These are phyloP conservation scores for Cladophialophora carrionii DNA, from an alignment of 2,329 filamentous ascomycete genomes.

Conservation along the genomic window DNA sequence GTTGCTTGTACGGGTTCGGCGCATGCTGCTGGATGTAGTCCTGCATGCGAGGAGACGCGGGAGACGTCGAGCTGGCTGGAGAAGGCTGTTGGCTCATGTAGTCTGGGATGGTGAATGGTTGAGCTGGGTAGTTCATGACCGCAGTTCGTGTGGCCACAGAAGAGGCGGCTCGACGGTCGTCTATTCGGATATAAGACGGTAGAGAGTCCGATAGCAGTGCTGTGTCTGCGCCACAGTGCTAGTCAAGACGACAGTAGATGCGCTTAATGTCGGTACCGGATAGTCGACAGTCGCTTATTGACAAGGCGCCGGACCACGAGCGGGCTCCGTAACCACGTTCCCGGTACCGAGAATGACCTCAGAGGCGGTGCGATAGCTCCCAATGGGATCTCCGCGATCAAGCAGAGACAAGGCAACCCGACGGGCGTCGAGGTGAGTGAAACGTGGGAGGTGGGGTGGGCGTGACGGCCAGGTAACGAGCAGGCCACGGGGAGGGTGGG, in stretches of 20 bases:
- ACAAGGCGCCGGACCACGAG: conserved; percentile 7
- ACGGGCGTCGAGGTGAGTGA: conserved; percentile 20
- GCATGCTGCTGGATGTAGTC: conserved; percentile 42
- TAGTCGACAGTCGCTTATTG: conserved; percentile 1
- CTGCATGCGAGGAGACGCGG: conserved; percentile 54
- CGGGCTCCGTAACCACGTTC: conserved; percentile 2
- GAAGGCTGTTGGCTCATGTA: conserved; percentile 45
- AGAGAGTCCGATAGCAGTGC: background rate
- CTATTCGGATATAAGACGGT: background rate
- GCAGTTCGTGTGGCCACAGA: conserved; percentile 21
- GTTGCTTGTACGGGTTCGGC: conserved; percentile 55
- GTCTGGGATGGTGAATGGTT: conserved; percentile 36
- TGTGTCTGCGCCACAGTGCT: conserved; percentile 11
- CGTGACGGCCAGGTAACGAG: conserved; percentile 1
- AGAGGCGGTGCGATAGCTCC: conserved; percentile 13
- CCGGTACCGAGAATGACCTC: conserved; percentile 25
- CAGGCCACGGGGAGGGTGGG: conserved; percentile 6
- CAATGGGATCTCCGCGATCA: conserved; percentile 13
- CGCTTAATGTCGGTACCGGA: conserved; percentile 17
- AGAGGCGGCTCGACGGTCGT: background rate
- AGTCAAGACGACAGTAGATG: background rate
- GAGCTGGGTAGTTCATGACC: conserved; percentile 36
- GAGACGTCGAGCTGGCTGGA: conserved; percentile 55
- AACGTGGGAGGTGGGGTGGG: conserved; percentile 26
- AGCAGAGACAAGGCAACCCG: conserved; percentile 18